These are phyloP conservation scores for Xerocomus brunneocitrinus DNA, from an alignment of 768 basidiomycete species.

Conservation along the genomic window DNA sequence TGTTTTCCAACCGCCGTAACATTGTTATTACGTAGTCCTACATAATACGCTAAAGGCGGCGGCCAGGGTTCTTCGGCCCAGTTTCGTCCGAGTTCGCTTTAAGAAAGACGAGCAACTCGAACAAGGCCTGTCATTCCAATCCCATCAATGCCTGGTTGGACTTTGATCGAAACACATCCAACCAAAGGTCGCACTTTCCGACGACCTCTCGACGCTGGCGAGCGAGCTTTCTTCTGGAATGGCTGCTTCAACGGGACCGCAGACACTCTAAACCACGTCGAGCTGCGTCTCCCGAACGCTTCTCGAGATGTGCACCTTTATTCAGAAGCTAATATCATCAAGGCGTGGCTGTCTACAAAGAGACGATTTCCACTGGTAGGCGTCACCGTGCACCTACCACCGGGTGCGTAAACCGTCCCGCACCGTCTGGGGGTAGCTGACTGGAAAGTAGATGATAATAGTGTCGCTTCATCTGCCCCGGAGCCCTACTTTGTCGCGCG, in stretches of 20 bases:
- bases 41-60: too few species aligned
- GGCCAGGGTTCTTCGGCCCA: too few species aligned
- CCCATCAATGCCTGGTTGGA: too few species aligned
- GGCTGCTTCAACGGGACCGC: background rate
- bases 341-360: conserved; percentile 2
- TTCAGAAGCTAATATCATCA: background rate
- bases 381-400: background rate
- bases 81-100: too few species aligned
- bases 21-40: too few species aligned
- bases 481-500: background rate
- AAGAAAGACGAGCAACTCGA: too few species aligned
- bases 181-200: too few species aligned
- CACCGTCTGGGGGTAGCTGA: background rate
- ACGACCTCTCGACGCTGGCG: background rate
- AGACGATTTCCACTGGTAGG: background rate
- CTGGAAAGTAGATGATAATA: background rate
- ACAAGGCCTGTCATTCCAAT: too few species aligned
- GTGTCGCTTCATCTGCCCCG: background rate
- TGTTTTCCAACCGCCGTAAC: too few species aligned
- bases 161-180: too few species aligned
- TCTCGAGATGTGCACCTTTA: background rate
- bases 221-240: background rate
- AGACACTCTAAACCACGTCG: background rate
- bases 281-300: background rate
- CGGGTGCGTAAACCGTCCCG: background rate